phyloP scores from a whole-genome alignment of 2,329 filamentous ascomycete species.

The Hypoxylon sp. region DNA sequence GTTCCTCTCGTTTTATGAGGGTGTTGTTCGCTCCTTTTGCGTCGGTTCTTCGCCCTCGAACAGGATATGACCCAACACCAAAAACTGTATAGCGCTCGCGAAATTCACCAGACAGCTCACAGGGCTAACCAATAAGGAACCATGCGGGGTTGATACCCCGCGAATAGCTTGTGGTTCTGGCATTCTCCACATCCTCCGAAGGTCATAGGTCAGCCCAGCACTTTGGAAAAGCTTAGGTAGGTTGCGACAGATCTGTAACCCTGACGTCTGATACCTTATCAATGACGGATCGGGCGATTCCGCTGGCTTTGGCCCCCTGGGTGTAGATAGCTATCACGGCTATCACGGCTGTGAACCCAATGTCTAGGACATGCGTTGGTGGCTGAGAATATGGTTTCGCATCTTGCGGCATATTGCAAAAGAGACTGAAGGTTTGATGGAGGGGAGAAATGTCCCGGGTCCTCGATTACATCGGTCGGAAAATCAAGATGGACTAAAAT shows the following conservation, averaged over 20 bases:
- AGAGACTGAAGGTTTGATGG: constrained; percentile 7
- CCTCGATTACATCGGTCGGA: background rate
- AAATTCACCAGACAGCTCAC: constrained; percentile 18
- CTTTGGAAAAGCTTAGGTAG: constrained; percentile 34
- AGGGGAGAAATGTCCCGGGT: background rate
- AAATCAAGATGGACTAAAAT: constrained; percentile 35
- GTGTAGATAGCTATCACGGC: constrained; percentile 37
- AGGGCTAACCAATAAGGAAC: constrained; percentile 38
- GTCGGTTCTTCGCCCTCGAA: background rate
- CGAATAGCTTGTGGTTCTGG: constrained; percentile 33
- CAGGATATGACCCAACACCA: constrained; percentile 23
- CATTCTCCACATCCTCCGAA: constrained; percentile 34
- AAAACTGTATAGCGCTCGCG: constrained; percentile 22
- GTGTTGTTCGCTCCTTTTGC: constrained; percentile 19
- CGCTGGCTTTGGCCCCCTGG: constrained; percentile 19
- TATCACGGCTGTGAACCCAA: constrained; percentile 29
- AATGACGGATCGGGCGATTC: constrained; percentile 40
- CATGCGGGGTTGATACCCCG: constrained; percentile 46
- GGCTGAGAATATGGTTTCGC: constrained; percentile 17
- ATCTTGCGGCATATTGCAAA: constrained; percentile 28
- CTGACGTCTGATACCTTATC: constrained; percentile 36
- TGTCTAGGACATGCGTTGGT: constrained; percentile 17
- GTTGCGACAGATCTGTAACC: constrained; percentile 36
- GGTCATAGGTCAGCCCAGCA: constrained; percentile 27
- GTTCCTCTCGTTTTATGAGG: constrained; percentile 23